Conservation (phyloP, 345 rosid genomes). For the Brassica cretica region DNA sequence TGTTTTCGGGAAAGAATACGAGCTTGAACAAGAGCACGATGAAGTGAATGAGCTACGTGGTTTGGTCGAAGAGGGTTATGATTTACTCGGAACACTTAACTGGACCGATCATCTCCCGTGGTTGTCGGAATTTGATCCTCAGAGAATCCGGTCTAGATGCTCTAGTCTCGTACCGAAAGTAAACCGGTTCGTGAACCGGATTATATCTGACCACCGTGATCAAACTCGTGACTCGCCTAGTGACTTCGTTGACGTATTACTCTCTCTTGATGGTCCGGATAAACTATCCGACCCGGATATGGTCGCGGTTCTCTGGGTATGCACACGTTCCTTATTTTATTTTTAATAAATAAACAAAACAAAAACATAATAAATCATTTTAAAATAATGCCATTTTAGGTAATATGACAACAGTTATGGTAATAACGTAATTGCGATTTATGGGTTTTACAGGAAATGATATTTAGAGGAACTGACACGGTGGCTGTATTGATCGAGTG, state of each 20-base stretch:
- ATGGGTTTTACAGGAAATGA: slow-evolving; percentile 63
- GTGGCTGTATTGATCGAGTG: slow-evolving; percentile 91
- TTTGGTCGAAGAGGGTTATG: slow-evolving; percentile 73
- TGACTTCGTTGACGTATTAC: slow-evolving; percentile 73
- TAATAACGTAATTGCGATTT: neutral
- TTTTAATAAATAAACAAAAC: neutral
- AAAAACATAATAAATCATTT: neutral
- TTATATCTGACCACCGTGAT: slow-evolving; percentile 55
- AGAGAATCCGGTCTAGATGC: slow-evolving; percentile 65
- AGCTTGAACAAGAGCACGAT: slow-evolving; percentile 32
- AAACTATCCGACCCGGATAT: slow-evolving; percentile 59
- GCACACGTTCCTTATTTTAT: slow-evolving; percentile 26
- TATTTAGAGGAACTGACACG: slow-evolving; percentile 86
- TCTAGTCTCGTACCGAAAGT: slow-evolving; percentile 61
- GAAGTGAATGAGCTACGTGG: slow-evolving; percentile 52
- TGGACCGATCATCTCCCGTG: slow-evolving; percentile 78
- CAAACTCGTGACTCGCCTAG: slow-evolving; percentile 32
- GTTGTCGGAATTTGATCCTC: slow-evolving; percentile 62
- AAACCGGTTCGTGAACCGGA: slow-evolving; percentile 58
- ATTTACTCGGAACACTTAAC: slow-evolving; percentile 57
- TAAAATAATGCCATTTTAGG: slow-evolving; percentile 10
- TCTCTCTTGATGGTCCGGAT: slow-evolving; percentile 58
- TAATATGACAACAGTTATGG: neutral
- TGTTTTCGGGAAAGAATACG: slow-evolving; percentile 62
- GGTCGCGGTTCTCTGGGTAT: slow-evolving; percentile 81